These are phyloP conservation scores for Casuarina cunninghamiana DNA, from an alignment of 306 rosid genomes.

Conservation along the genomic window DNA sequence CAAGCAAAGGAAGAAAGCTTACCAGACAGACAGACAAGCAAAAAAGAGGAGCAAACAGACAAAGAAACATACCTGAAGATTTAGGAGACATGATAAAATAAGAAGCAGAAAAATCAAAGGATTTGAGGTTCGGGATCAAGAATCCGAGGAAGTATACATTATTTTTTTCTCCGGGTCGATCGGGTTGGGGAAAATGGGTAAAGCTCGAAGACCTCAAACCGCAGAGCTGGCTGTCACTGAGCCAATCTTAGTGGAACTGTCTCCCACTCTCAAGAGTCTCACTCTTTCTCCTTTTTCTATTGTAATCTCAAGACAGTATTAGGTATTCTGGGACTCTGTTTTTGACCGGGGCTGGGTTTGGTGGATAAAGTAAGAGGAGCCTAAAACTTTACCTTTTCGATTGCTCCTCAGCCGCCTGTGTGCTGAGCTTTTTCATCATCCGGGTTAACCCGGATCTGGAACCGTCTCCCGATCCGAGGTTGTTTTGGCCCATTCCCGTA, in stretches of 20 bases:
- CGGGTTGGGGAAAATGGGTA: slow-evolving; percentile 4
- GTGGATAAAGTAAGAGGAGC: neutral
- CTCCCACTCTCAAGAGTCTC: neutral
- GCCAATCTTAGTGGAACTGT: neutral
- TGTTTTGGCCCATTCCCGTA: too few species aligned
- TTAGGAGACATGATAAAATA: slow-evolving; percentile 22
- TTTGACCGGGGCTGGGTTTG: neutral
- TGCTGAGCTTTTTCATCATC: neutral
- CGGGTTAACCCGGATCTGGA: slow-evolving; percentile 4
- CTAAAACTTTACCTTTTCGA: neutral
- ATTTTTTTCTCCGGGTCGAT: neutral
- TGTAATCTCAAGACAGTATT: neutral
- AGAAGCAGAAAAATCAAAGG: neutral
- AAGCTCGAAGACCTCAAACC: slow-evolving; percentile 15
- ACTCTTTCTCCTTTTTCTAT: neutral
- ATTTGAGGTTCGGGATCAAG: neutral
- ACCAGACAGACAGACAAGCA: neutral
- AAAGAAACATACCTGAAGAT: slow-evolving; percentile 25
- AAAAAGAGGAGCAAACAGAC: neutral
- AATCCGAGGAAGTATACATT: neutral
- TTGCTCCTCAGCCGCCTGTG: neutral
- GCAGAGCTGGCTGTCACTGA: slow-evolving; percentile 10
- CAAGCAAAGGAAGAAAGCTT: neutral
- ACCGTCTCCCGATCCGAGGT: neutral
- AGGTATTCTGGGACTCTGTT: neutral